These are phyloP conservation scores for Claviceps capensis DNA, from an alignment of 2,329 filamentous ascomycete genomes.

Conservation along the genomic window DNA sequence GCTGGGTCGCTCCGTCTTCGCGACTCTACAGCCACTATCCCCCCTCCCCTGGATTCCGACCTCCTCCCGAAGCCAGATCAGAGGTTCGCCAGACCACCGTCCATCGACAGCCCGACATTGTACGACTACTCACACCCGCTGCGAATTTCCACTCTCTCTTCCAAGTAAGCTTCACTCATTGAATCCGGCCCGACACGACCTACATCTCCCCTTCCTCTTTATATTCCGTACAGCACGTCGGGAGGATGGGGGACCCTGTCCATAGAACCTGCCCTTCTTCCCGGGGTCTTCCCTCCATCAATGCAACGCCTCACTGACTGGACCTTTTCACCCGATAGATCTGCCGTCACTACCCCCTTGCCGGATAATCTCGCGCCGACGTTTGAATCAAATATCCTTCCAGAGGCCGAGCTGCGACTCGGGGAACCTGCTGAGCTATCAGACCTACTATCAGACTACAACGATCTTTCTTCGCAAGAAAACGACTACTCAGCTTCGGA, in stretches of 20 bases:
- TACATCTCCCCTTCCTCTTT: no score
- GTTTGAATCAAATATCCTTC: slow-evolving; percentile 23
- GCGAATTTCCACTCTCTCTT: slow-evolving; percentile 9
- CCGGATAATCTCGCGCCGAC: slow-evolving; percentile 11
- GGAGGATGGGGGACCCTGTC: no score
- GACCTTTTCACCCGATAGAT: slow-evolving; percentile 10
- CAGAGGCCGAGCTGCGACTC: slow-evolving; percentile 27
- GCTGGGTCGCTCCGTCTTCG: slow-evolving; percentile 22
- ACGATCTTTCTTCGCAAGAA: slow-evolving; percentile 27
- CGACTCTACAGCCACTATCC: slow-evolving; percentile 4
- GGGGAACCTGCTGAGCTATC: slow-evolving; percentile 27
- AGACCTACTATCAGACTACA: slow-evolving; percentile 29
- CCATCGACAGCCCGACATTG: slow-evolving; percentile 46
- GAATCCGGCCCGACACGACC: no score
- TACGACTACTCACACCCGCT: slow-evolving; percentile 38
- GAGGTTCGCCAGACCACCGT: slow-evolving; percentile 39
- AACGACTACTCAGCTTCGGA: slow-evolving; percentile 12
- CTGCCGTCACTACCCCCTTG: slow-evolving; percentile 10
- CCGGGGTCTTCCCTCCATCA: neutral
- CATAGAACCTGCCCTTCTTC: neutral
- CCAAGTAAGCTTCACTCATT: slow-evolving; percentile 14
- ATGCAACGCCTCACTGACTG: slow-evolving; percentile 12
- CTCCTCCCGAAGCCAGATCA: slow-evolving; percentile 32
- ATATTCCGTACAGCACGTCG: no score
- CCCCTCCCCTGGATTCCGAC: slow-evolving; percentile 21